phyloP scores from a whole-genome alignment of 1,284 basidiomycete genomes.

The Pyrrhoderma noxium region DNA sequence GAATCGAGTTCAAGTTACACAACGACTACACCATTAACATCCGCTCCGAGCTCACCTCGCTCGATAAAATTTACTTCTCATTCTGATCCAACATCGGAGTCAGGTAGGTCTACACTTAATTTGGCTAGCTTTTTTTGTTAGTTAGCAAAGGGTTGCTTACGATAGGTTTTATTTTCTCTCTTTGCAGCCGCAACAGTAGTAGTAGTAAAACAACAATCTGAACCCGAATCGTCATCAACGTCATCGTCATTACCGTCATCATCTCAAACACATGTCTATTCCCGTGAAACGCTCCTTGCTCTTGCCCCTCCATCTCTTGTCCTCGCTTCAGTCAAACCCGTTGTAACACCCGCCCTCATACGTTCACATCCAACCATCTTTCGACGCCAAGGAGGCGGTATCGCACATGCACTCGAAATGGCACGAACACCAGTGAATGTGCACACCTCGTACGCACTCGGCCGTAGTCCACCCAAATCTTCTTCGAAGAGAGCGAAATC shows the following conservation, averaged over 20 bases:
- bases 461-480: too few species aligned
- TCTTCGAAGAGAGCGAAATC: too few species aligned
- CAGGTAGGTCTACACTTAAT: too few species aligned
- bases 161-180: too few species aligned
- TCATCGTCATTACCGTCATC: not conserved
- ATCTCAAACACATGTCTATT: slow-evolving; percentile 11
- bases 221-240: not conserved
- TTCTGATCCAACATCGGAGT: too few species aligned
- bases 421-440: slow-evolving; percentile 2
- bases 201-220: too few species aligned
- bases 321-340: not conserved
- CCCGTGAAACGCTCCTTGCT: slow-evolving; percentile 16
- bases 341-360: slow-evolving; percentile 12
- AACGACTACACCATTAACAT: not conserved
- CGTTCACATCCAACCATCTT: slow-evolving; percentile 12
- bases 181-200: too few species aligned
- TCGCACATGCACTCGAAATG: slow-evolving; percentile 12
- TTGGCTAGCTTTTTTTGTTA: too few species aligned
- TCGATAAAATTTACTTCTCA: too few species aligned
- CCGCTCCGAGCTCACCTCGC: too few species aligned
- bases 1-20: not conserved
- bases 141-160: too few species aligned
- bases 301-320: slow-evolving; percentile 19
- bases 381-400: slow-evolving; percentile 4
- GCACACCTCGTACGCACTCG: slow-evolving; percentile 5